Evolutionary conservation across 306 rosid species (phyloP).

Genomic region (Luffa acutangula): DNA sequence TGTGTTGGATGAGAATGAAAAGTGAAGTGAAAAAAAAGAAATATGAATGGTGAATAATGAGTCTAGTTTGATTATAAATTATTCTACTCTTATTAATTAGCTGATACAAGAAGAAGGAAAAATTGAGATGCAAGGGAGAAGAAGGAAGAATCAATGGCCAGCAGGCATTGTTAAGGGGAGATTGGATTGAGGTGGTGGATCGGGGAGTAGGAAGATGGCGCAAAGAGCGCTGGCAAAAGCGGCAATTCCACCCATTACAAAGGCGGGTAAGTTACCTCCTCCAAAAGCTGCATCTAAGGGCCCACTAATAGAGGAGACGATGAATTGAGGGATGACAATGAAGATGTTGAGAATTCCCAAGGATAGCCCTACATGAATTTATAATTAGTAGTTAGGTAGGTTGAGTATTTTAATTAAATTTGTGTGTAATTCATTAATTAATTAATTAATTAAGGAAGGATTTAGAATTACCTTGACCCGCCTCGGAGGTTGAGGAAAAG

Average conservation of each 20-base stretch:
- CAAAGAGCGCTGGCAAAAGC: conserved; percentile 45
- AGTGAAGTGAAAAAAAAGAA: no score
- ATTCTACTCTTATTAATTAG: no score
- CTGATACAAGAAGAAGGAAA: no score
- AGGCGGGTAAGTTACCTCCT: conserved; percentile 84
- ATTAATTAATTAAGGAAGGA: no score
- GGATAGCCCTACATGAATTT: background rate
- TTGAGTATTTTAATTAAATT: no score
- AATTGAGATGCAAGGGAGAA: no score
- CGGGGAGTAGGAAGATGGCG: conserved; percentile 21
- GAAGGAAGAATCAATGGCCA: background rate
- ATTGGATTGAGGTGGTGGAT: background rate
- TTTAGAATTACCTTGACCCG: conserved; percentile 99
- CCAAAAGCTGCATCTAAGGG: conserved; percentile 66
- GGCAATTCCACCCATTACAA: conserved; percentile 59
- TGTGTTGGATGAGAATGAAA: no score
- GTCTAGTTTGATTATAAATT: no score
- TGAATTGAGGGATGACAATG: conserved; percentile 29
- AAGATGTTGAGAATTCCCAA: background rate
- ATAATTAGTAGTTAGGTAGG: no score
- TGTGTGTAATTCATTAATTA: no score
- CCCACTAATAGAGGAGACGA: conserved; percentile 64
- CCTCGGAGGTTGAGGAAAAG: conserved; percentile 51
- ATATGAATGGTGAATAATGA: no score
- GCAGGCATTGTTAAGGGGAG: background rate